Percentiles rank a stretch among this genome's conserved stretches.
Evolutionary conservation across 1,284 basidiomycete species (phyloP).

Genomic region (Sanghuangporus sanghuang): DNA sequence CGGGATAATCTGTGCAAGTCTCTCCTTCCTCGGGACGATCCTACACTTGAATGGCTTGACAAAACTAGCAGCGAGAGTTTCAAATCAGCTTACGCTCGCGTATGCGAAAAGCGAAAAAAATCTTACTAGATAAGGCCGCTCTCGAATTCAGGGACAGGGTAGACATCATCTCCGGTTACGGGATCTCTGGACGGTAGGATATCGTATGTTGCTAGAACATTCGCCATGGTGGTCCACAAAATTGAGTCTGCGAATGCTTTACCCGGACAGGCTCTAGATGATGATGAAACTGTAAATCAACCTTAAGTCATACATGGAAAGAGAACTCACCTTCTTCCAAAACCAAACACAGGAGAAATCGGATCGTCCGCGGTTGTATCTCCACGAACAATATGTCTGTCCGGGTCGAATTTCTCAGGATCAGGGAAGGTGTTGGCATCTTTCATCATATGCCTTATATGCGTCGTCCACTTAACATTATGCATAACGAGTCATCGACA

Average conservation of each 20-base stretch:
- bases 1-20: not conserved
- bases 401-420: constrained; percentile 12
- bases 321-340: not conserved
- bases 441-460: constrained; percentile 15
- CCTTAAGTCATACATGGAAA: not conserved
- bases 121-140: not conserved
- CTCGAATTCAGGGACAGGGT: not conserved
- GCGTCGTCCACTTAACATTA: not conserved
- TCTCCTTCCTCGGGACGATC: constrained; percentile 2
- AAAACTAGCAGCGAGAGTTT: not conserved
- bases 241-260: constrained; percentile 9
- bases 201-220: constrained; percentile 8
- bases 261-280: constrained; percentile 11
- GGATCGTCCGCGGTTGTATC: not conserved
- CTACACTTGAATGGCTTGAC: constrained; percentile 6
- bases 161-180: not conserved
- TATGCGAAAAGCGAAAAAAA: not conserved
- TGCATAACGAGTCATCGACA: not conserved
- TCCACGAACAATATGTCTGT: not conserved
- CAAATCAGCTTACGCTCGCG: too few species aligned
- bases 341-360: not conserved
- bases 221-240: constrained; percentile 8
- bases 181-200: not conserved
- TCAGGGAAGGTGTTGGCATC: constrained; percentile 7
- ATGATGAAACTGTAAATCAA: not conserved